phyloP scores from a whole-genome alignment of 2,329 filamentous ascomycete species.

The Grosmannia huntii region DNA sequence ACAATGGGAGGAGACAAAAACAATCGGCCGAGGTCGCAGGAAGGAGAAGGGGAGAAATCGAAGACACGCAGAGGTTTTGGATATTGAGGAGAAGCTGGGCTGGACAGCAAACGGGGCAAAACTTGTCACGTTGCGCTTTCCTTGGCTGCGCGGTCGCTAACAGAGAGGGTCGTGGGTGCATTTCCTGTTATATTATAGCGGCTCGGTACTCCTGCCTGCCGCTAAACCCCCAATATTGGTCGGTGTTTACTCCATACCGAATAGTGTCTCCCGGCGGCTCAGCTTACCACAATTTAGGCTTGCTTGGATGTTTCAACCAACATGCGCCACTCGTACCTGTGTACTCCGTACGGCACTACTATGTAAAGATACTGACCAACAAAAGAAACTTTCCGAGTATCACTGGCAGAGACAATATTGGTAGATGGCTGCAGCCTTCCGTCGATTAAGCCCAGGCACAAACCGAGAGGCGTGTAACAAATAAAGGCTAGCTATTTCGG shows the following conservation, averaged over 20 bases:
- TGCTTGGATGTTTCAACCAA: too few relatives aligned
- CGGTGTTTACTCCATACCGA: not conserved
- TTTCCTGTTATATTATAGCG: not conserved
- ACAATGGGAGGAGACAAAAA: not conserved
- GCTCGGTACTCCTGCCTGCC: not conserved
- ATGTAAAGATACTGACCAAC: too few relatives aligned
- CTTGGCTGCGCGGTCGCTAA: not conserved
- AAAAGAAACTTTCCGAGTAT: not conserved
- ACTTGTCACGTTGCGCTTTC: not conserved
- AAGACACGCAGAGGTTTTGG: not conserved
- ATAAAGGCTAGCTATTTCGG: not conserved
- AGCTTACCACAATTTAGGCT: not conserved
- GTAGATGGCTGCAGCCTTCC: not conserved
- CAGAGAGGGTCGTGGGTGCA: not conserved
- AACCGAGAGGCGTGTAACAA: not conserved
- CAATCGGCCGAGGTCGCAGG: not conserved
- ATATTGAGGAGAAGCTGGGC: not conserved
- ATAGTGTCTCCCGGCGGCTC: not conserved
- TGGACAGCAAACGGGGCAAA: not conserved
- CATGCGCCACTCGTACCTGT: not conserved
- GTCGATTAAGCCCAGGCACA: not conserved
- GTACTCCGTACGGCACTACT: not conserved
- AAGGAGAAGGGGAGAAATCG: not conserved
- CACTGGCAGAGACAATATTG: not conserved
- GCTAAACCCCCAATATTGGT: not conserved